Evolutionary conservation across 2,329 filamentous ascomycete species (phyloP).

Genomic region (Tolypocladium pustulatum): DNA sequence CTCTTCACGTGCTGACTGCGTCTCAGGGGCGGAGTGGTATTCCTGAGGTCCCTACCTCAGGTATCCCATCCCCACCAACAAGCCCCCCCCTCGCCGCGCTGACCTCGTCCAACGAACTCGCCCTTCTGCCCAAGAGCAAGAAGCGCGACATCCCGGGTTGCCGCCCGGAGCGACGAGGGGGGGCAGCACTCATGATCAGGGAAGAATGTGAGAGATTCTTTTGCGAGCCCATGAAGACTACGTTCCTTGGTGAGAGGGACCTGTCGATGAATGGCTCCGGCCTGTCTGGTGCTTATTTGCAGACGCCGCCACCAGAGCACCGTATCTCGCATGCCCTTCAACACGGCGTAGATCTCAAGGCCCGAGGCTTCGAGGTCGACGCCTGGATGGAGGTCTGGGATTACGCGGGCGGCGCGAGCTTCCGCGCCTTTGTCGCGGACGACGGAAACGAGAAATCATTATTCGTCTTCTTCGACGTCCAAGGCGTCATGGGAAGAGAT

Average conservation of each 20-base stretch:
- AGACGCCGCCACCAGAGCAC: slow-evolving; percentile 44
- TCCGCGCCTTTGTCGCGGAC: slow-evolving; percentile 74
- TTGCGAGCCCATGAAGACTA: slow-evolving; percentile 87
- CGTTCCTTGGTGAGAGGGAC: slow-evolving; percentile 94
- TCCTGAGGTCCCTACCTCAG: slow-evolving; percentile 83
- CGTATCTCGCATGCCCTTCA: slow-evolving; percentile 26
- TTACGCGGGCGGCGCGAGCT: slow-evolving; percentile 72
- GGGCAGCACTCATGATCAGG: slow-evolving; percentile 93
- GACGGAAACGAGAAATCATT: slow-evolving; percentile 61
- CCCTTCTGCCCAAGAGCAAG: slow-evolving; percentile 48
- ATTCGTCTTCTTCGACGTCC: slow-evolving; percentile 76
- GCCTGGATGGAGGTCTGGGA: slow-evolving; percentile 76
- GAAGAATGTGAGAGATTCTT: slow-evolving; percentile 99
- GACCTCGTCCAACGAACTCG: slow-evolving; percentile 57
- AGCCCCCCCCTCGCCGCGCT: slow-evolving; percentile 81
- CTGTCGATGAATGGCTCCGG: slow-evolving; percentile 67
- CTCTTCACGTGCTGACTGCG: slow-evolving; percentile 7
- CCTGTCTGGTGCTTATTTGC: slow-evolving; percentile 63
- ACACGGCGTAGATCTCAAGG: slow-evolving; percentile 14
- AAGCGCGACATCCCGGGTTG: slow-evolving; percentile 30
- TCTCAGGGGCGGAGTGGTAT: slow-evolving; percentile 76
- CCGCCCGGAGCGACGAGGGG: slow-evolving; percentile 56
- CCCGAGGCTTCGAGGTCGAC: slow-evolving; percentile 29
- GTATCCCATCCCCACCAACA: slow-evolving; percentile 73
- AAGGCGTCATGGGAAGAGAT: slow-evolving; percentile 60